phyloP scores from a whole-genome alignment of 2,329 filamentous ascomycete genomes.

The Aspergillus sp. region DNA sequence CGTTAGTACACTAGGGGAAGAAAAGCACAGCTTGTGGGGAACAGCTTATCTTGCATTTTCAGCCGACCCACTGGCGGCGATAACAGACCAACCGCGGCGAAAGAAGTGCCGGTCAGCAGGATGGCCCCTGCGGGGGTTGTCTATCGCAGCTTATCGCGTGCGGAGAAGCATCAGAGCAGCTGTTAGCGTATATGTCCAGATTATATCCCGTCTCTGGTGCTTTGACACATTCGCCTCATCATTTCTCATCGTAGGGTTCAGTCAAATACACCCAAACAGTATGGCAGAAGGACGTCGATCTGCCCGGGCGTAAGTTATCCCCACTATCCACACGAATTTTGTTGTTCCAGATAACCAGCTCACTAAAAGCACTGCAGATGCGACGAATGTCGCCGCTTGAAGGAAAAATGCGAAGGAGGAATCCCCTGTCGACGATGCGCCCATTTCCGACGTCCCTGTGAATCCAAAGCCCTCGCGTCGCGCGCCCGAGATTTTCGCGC shows the following conservation, averaged over 20 bases:
- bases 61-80: not conserved
- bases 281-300: not conserved
- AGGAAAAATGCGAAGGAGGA: constrained; percentile 24
- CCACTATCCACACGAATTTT: too few species aligned
- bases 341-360: not conserved
- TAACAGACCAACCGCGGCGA: not conserved
- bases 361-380: not conserved
- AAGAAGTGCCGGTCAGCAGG: too few species aligned
- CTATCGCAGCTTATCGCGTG: not conserved
- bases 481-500: not conserved
- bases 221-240: not conserved
- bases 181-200: not conserved
- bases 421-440: constrained; percentile 20
- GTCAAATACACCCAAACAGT: too few species aligned
- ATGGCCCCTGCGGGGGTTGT: not conserved
- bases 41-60: not conserved
- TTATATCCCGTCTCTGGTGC: too few species aligned
- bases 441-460: constrained; percentile 16
- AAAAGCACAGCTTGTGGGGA: too few species aligned
- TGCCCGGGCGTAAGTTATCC: not conserved
- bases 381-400: constrained; percentile 20
- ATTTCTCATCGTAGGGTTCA: not conserved
- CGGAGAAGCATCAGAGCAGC: not conserved
- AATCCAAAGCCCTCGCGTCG: constrained; percentile 10
- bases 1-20: too few species aligned